Conservation (phyloP, 2,329 filamentous ascomycete genomes). For the Corinectria fuckeliana region DNA sequence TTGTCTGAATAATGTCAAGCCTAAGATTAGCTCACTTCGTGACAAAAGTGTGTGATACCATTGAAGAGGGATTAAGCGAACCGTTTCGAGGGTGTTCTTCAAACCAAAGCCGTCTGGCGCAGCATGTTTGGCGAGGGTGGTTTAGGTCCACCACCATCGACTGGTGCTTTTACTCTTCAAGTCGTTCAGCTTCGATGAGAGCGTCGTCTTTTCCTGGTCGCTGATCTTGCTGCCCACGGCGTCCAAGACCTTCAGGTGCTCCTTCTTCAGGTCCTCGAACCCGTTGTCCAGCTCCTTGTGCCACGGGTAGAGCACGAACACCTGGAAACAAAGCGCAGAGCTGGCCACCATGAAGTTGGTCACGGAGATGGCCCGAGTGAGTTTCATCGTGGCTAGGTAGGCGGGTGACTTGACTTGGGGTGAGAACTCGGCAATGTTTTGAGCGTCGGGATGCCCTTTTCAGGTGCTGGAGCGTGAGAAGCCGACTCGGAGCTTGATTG, state of each 20-base stretch:
- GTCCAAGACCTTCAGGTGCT: constrained; percentile 34
- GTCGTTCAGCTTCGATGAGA: constrained; percentile 16
- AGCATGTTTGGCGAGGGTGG: neutral
- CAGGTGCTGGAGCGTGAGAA: neutral
- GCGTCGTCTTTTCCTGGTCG: constrained; percentile 9
- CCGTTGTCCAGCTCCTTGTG: constrained; percentile 69
- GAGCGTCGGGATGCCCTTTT: neutral
- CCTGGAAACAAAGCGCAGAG: constrained; percentile 70
- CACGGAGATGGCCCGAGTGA: constrained; percentile 38
- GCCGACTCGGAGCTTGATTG: neutral
- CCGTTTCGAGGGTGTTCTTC: neutral
- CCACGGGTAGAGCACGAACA: constrained; percentile 75
- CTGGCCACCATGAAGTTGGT: constrained; percentile 67
- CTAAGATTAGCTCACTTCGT: neutral
- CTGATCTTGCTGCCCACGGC: constrained; percentile 39
- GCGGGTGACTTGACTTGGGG: neutral
- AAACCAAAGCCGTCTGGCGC: neutral
- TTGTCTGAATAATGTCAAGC: neutral
- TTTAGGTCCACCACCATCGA: constrained; percentile 27
- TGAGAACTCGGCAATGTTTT: neutral
- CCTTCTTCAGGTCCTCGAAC: constrained; percentile 49
- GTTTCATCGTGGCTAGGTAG: constrained; percentile 27
- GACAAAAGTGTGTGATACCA: neutral
- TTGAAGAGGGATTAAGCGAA: constrained; percentile 2
- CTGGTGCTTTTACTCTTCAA: constrained; percentile 19